These are phyloP conservation scores for Penicillium sp. DNA, from an alignment of 2,329 filamentous ascomycete genomes.

Conservation along the genomic window DNA sequence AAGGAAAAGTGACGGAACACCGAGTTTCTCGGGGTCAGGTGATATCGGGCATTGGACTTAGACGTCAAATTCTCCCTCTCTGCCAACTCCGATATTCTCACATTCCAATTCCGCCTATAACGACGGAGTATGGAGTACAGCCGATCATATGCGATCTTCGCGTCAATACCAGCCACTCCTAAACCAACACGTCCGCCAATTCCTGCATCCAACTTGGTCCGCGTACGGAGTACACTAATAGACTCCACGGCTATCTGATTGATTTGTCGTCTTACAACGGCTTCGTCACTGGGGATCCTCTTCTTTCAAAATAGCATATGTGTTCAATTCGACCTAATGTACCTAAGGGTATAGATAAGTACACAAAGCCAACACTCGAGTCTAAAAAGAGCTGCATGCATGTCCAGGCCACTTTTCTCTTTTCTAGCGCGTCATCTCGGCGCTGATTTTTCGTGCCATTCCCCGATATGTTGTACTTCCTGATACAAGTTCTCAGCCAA, in stretches of 20 bases:
- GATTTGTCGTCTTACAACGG: neutral
- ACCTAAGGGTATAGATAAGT: neutral
- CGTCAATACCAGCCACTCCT: conserved; percentile 8
- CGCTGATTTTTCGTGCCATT: conserved; percentile 1
- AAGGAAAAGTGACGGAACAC: neutral
- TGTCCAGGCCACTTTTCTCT: neutral
- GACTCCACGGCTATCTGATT: neutral
- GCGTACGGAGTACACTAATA: neutral
- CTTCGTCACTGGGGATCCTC: conserved; percentile 2
- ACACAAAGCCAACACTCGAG: neutral
- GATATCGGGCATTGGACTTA: neutral
- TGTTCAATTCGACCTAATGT: neutral
- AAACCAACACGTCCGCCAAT: conserved; percentile 6
- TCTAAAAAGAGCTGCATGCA: conserved; percentile 18
- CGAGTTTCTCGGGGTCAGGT: neutral
- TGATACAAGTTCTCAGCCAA: conserved; percentile 1
- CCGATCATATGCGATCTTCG: conserved; percentile 11
- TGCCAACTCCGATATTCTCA: neutral
- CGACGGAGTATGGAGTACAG: neutral
- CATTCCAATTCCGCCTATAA: neutral
- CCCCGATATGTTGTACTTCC: conserved; percentile 6
- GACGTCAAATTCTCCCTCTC: neutral
- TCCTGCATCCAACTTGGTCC: neutral
- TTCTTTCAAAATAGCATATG: neutral
- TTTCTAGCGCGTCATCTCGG: neutral